Conservation (phyloP, 1,284 basidiomycete genomes). For the Termitomyces sp. region DNA sequence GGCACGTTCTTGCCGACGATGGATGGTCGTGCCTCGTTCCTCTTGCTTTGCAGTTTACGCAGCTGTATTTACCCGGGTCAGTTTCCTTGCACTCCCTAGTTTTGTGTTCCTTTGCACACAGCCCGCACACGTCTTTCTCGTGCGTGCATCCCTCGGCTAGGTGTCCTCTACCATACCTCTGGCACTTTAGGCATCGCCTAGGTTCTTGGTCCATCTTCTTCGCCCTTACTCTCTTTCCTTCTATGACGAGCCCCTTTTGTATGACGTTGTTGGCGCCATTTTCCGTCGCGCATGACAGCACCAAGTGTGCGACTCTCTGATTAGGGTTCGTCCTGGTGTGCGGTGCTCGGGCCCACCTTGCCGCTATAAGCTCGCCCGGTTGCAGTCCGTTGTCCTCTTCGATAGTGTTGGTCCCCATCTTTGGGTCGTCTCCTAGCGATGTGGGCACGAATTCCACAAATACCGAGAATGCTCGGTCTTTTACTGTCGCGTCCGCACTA, state of each 20-base stretch:
- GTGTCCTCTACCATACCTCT: slow-evolving; percentile 3
- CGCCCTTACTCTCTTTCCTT: slow-evolving; percentile 3
- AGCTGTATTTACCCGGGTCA: not conserved
- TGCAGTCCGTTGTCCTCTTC: not conserved
- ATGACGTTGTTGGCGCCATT: slow-evolving; percentile 3
- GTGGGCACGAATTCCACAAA: not conserved
- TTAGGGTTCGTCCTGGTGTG: not conserved
- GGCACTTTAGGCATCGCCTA: slow-evolving; percentile 8
- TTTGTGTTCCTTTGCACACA: not conserved
- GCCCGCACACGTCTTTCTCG: not conserved
- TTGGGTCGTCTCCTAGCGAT: not conserved
- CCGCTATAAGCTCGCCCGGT: not conserved
- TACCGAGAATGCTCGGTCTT: not conserved
- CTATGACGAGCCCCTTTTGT: not conserved
- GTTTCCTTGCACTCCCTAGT: not conserved
- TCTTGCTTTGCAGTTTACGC: not conserved
- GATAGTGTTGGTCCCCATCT: not conserved
- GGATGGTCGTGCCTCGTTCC: not conserved
- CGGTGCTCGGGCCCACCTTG: not conserved
- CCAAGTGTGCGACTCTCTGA: not conserved
- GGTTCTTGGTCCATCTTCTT: slow-evolving; percentile 11
- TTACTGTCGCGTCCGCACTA: not conserved
- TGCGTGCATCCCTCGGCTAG: slow-evolving; percentile 4
- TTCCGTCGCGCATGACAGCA: not conserved
- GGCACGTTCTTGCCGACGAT: not conserved